phyloP scores from a whole-genome alignment of 306 rosid species.

The Purshia tridentata region DNA sequence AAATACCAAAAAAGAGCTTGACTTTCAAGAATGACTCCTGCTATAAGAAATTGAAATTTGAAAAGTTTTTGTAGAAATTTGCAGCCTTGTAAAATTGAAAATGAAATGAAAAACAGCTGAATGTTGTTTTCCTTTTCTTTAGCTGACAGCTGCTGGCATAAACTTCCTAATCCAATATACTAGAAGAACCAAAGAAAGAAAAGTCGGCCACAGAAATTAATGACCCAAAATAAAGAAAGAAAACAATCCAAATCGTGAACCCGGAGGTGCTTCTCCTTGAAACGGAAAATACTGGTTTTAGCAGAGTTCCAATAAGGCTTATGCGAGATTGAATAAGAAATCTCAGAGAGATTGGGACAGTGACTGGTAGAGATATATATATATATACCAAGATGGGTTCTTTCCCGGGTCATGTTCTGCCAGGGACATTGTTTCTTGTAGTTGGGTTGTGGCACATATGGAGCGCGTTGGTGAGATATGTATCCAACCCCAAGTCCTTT shows the following conservation, averaged over 20 bases:
- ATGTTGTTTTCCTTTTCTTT: too few relatives aligned
- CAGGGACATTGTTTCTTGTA: conserved; percentile 87
- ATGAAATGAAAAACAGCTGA: too few relatives aligned
- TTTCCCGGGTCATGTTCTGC: conserved; percentile 88
- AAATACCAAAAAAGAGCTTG: not conserved
- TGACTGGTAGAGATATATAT: not conserved
- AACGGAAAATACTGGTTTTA: conserved; percentile 23
- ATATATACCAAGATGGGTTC: conserved; percentile 64
- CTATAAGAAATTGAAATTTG: not conserved
- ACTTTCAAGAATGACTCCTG: not conserved
- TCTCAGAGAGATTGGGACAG: not conserved
- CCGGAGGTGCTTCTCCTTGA: conserved; percentile 7
- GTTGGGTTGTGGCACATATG: conserved; percentile 93
- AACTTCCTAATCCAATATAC: not conserved
- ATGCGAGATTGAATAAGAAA: not conserved
- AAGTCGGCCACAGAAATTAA: not conserved
- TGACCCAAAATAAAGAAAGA: not conserved
- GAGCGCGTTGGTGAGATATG: conserved; percentile 65
- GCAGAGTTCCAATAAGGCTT: conserved; percentile 17
- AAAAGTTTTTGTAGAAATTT: not conserved
- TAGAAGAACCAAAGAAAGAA: conserved; percentile 5
- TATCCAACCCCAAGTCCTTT: conserved; percentile 48
- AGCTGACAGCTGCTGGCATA: not conserved
- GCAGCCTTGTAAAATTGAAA: not conserved
- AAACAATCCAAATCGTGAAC: not conserved